Evolutionary conservation across 2,329 filamentous ascomycete genomes (phyloP).

Genomic region (Diplodia sapinea): DNA sequence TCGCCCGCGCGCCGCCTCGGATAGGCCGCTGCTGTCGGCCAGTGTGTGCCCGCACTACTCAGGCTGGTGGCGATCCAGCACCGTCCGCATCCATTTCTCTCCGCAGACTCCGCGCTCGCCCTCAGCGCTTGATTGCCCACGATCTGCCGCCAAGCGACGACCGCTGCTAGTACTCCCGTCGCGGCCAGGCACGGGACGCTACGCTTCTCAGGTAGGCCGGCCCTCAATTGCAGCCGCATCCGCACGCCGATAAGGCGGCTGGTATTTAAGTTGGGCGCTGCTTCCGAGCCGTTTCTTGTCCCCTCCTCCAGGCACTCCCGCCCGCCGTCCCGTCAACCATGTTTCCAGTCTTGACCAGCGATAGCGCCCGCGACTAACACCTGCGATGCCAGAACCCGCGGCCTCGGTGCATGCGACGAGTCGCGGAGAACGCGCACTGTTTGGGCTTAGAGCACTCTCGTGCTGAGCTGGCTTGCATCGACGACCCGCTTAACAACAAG

Average conservation of each 20-base stretch:
- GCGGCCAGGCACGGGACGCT: constrained; percentile 24
- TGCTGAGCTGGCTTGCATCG: constrained; percentile 32
- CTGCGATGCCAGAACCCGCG: constrained; percentile 28
- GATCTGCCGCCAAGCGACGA: constrained; percentile 26
- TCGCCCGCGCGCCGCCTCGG: constrained; percentile 17
- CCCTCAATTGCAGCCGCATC: constrained; percentile 26
- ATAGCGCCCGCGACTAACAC: constrained; percentile 29
- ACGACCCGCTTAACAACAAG: constrained; percentile 19
- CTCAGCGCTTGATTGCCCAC: constrained; percentile 25
- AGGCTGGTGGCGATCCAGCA: constrained; percentile 1
- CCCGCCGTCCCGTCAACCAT: constrained; percentile 25
- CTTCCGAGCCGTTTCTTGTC: constrained; percentile 26
- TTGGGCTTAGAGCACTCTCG: constrained; percentile 30
- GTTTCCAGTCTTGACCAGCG: constrained; percentile 27
- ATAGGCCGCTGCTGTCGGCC: constrained; percentile 1
- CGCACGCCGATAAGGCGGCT: constrained; percentile 24
- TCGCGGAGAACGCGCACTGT: constrained; percentile 28
- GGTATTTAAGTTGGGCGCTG: constrained; percentile 28
- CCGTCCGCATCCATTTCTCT: constrained; percentile 19
- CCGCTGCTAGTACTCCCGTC: constrained; percentile 27
- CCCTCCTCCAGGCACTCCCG: constrained; percentile 25
- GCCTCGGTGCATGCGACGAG: constrained; percentile 30
- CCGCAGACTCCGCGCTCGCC: constrained; percentile 15
- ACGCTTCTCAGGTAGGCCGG: constrained; percentile 25
- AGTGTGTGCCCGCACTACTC: constrained; percentile 7